Conservation (phyloP, 768 basidiomycete genomes). For the Boletus tylopilopsis region DNA sequence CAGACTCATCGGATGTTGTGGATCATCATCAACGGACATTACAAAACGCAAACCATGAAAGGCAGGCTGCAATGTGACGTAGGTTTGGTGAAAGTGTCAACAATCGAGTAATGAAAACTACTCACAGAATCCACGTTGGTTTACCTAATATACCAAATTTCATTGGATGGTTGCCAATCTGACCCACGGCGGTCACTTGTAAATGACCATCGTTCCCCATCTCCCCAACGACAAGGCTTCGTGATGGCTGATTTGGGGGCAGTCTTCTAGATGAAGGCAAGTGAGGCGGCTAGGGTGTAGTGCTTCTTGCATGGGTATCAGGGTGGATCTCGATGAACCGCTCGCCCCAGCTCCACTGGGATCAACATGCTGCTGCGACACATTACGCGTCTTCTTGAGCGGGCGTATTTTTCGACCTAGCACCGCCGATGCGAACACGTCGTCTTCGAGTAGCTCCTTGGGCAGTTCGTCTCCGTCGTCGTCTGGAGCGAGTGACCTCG, state of each 20-base stretch:
- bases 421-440: slow-evolving; percentile 23
- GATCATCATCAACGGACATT: slow-evolving; percentile 28
- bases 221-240: slow-evolving; percentile 37
- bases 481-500: slow-evolving; percentile 24
- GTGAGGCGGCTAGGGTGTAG: slow-evolving; percentile 33
- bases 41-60: slow-evolving; percentile 13
- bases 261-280: slow-evolving; percentile 42
- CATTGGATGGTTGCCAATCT: slow-evolving; percentile 1
- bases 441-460: slow-evolving; percentile 13
- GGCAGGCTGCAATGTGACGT: slow-evolving; percentile 18
- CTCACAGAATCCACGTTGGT: slow-evolving; percentile 21
- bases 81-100: slow-evolving; percentile 11
- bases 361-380: slow-evolving; percentile 10
- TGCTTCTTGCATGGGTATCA: slow-evolving; percentile 38
- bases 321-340: slow-evolving; percentile 28
- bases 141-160: slow-evolving; percentile 3
- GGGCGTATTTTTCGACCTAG: slow-evolving; percentile 34
- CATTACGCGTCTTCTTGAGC: slow-evolving; percentile 29
- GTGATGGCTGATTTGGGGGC: slow-evolving; percentile 35
- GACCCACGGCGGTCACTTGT: slow-evolving; percentile 4
- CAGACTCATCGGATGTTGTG: slow-evolving; percentile 11
- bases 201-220: slow-evolving; percentile 32
- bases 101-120: slow-evolving; percentile 8
- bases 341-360: slow-evolving; percentile 10
- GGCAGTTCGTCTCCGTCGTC: slow-evolving; percentile 14